These are phyloP conservation scores for Gaeumannomyces sp. DNA, from an alignment of 2,329 filamentous ascomycete species.

Conservation along the genomic window DNA sequence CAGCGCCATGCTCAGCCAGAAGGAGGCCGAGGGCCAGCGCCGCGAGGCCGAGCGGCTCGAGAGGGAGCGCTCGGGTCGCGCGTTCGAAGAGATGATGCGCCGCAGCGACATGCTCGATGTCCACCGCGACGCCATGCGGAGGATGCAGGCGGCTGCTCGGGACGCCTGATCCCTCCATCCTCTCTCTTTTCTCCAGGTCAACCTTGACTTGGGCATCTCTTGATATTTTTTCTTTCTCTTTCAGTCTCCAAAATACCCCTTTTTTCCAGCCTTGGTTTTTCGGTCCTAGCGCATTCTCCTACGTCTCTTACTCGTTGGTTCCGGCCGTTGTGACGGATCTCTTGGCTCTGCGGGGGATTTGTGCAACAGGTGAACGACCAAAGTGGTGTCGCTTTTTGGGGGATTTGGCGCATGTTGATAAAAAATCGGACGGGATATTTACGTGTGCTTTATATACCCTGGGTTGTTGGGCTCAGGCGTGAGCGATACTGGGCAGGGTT, in stretches of 20 bases:
- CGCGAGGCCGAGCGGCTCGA: slow-evolving; percentile 52
- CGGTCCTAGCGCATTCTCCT: background rate
- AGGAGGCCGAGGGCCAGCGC: slow-evolving; percentile 54
- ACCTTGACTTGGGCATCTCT: background rate
- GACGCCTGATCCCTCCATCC: slow-evolving; percentile 16
- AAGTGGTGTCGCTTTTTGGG: background rate
- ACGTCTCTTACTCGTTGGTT: background rate
- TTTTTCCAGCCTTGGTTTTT: background rate
- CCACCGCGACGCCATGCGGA: slow-evolving; percentile 73
- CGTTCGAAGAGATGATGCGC: slow-evolving; percentile 70
- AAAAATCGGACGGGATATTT: background rate
- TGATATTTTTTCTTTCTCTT: background rate
- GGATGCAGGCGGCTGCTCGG: slow-evolving; percentile 58
- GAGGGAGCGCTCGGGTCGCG: slow-evolving; percentile 52
- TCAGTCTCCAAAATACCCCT: background rate
- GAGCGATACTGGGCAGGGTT: background rate
- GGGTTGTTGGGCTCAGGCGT: background rate
- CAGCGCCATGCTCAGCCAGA: slow-evolving; percentile 52
- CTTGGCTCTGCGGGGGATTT: background rate
- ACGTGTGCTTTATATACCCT: background rate
- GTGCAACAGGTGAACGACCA: background rate
- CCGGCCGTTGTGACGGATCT: background rate
- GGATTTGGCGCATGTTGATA: background rate
- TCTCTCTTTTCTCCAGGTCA: background rate
- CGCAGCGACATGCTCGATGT: slow-evolving; percentile 66